Evolutionary conservation across 2,329 filamentous ascomycete genomes (phyloP), one percentile per base, ranked within the genome.

Genomic region (Fusarium sp.): DNA sequence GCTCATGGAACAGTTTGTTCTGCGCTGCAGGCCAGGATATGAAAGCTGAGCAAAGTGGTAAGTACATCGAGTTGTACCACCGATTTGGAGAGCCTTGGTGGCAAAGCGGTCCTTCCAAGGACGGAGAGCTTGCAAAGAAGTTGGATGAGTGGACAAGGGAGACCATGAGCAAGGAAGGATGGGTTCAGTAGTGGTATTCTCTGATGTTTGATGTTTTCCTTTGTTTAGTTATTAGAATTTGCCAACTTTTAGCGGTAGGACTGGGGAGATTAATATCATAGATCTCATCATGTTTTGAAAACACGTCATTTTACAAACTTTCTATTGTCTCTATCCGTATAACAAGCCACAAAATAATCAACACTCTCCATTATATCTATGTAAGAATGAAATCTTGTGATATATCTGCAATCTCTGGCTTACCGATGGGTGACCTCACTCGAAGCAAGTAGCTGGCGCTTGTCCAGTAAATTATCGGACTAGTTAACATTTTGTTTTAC

Each of bases 1-100:
- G 68, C 0, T 71, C 68, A 0, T 71, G 68, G 68, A 71, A 62
- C 8, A 69, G 53, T 6, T 7, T 71, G 9, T 71, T 62, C 23
- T 71, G 68, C 14, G 65, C 42, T 0, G 68, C 68, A 0, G 57
- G 68, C 12, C 50, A 9, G 0, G 51, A 67, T 4, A 65, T 71
- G 57, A 62, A 56, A n/a, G 38, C 44, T 1, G 45, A 56, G 2
- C 62, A 71, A 32, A 62, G 68, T 19, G 68, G 68, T 0, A 34
- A 44, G 4, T 71, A 71, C 11, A 28, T 71, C 17, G 54, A 71
- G 4, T 54, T 63, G 2, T 63, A 23, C 1, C 30, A 49, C 11
- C 45, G 68, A 2, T 21, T 59, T 21, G 69, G 46, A 2, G 62
- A 71, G 28, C 32, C 52, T 4, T 62, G 68, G n/a, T 69, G 62